Conservation (phyloP, 345 rosid species). For the Camelina neglecta region DNA sequence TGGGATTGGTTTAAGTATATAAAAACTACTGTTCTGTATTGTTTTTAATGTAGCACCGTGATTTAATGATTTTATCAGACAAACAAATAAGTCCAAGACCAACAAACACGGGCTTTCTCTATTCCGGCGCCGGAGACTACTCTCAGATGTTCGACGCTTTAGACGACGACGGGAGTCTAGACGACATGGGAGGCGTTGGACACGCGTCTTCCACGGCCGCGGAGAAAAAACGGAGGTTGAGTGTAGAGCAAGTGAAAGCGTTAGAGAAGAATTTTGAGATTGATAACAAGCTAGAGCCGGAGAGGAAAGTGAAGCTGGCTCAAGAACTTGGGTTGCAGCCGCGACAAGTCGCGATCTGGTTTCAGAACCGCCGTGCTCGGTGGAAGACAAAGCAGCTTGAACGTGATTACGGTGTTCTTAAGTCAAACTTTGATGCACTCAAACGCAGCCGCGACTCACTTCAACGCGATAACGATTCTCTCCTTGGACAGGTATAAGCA, state of each 20-base stretch:
- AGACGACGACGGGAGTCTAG: conserved; percentile 62
- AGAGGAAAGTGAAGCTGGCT: conserved; percentile 80
- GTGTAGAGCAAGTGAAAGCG: conserved; percentile 82
- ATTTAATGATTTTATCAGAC: conserved; percentile 45
- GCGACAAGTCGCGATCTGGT: conserved; percentile 89
- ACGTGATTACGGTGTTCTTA: conserved; percentile 67
- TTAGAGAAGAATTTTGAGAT: conserved; percentile 87
- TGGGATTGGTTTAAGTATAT: not conserved
- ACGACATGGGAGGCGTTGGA: conserved; percentile 45
- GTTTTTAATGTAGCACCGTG: conserved; percentile 1
- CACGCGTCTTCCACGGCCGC: conserved; percentile 21
- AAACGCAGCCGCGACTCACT: conserved; percentile 65
- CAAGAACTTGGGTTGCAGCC: conserved; percentile 85
- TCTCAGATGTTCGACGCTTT: conserved; percentile 63
- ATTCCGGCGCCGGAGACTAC: conserved; percentile 47
- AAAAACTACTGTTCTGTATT: not conserved
- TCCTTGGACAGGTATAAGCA: conserved; percentile 68
- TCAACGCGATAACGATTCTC: conserved; percentile 77
- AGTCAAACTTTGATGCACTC: conserved; percentile 66
- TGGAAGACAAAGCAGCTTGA: conserved; percentile 93
- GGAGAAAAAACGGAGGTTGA: conserved; percentile 82
- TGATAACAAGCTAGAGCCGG: conserved; percentile 86
- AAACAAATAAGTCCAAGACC: conserved; percentile 64
- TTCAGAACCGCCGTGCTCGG: conserved; percentile 88
- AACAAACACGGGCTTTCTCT: conserved; percentile 51